Conservation (phyloP, 2,329 filamentous ascomycete species). For the Fulvia fulva region DNA sequence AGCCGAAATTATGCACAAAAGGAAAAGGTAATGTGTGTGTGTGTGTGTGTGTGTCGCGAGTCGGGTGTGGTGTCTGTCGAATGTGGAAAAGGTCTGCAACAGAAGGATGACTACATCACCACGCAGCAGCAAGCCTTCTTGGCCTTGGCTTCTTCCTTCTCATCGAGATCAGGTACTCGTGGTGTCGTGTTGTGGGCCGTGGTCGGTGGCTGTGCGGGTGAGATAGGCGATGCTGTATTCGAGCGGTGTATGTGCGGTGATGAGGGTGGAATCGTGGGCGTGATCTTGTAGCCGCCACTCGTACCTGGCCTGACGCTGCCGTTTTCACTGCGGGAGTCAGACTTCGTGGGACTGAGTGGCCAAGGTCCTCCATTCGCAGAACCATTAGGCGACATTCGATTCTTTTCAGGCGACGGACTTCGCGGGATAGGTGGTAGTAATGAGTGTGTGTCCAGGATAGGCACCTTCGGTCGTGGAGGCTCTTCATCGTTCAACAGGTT, state of each 20-base stretch:
- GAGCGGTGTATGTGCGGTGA: conserved; percentile 23
- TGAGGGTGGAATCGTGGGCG: conserved; percentile 40
- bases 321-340: conserved; percentile 23
- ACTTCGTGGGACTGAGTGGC: conserved; percentile 27
- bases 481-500: conserved; percentile 70
- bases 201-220: conserved; percentile 14
- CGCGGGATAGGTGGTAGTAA: conserved; percentile 2
- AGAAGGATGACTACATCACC: conserved; percentile 56
- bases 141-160: conserved; percentile 52
- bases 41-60: conserved; percentile 23
- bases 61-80: neutral
- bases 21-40: too few species aligned
- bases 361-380: conserved; percentile 21
- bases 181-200: conserved; percentile 41
- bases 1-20: neutral
- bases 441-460: conserved; percentile 21
- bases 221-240: conserved; percentile 16
- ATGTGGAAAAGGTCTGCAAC: neutral
- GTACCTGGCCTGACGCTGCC: conserved; percentile 36
- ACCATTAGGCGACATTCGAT: conserved; percentile 11
- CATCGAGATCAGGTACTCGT: conserved; percentile 52
- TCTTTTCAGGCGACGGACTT: conserved; percentile 10
- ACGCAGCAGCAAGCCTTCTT: conserved; percentile 65
- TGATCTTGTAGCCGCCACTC: conserved; percentile 45
- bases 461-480: conserved; percentile 38